Percentiles rank a stretch among this genome's conserved stretches.
Evolutionary conservation across 1,284 basidiomycete genomes (phyloP).

Genomic region (Moesziomyces globuligerus): DNA sequence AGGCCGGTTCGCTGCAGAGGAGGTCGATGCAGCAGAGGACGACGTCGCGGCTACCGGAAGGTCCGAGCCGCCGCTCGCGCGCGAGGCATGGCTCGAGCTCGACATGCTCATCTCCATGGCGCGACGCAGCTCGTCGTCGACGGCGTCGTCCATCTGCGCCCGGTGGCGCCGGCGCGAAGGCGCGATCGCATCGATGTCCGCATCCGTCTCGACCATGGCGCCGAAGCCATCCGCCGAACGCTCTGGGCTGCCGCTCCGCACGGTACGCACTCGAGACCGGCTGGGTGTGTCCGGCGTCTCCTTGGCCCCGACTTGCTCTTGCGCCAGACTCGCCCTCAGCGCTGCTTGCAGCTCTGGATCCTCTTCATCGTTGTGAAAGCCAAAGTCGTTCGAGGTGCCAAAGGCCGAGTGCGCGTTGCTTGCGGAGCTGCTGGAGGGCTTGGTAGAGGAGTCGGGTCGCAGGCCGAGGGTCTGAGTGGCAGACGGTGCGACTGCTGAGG

Average conservation of each 20-base stretch:
- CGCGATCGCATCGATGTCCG: slow-evolving; percentile 59
- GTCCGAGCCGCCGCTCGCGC: slow-evolving; percentile 17
- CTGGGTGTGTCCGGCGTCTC: slow-evolving; percentile 19
- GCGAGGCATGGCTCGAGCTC: slow-evolving; percentile 10
- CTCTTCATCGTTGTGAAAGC: slow-evolving; percentile 26
- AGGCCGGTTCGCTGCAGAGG: slow-evolving; percentile 15
- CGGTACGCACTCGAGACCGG: slow-evolving; percentile 36
- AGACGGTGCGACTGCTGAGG: background rate
- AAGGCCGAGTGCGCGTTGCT: background rate
- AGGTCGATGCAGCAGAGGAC: slow-evolving; percentile 13
- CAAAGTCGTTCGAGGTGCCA: slow-evolving; percentile 4
- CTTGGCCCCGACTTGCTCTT: slow-evolving; percentile 5
- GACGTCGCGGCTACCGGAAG: slow-evolving; percentile 1
- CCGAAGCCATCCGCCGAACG: slow-evolving; percentile 3
- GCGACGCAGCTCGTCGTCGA: slow-evolving; percentile 45
- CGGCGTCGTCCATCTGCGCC: slow-evolving; percentile 15
- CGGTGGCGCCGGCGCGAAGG: slow-evolving; percentile 42
- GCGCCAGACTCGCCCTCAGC: slow-evolving; percentile 51
- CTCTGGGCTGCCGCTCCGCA: slow-evolving; percentile 24
- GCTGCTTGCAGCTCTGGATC: slow-evolving; percentile 59
- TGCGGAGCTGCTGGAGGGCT: slow-evolving; percentile 1
- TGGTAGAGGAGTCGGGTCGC: slow-evolving; percentile 13
- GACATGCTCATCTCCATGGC: slow-evolving; percentile 48
- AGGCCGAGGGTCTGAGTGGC: slow-evolving; percentile 22
- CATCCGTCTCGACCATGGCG: slow-evolving; percentile 50